Evolutionary conservation across 805 yeast species (phyloP), one percentile per base, ranked within the genome.

Genomic region (Metschnikowia chrysomelidarum): DNA sequence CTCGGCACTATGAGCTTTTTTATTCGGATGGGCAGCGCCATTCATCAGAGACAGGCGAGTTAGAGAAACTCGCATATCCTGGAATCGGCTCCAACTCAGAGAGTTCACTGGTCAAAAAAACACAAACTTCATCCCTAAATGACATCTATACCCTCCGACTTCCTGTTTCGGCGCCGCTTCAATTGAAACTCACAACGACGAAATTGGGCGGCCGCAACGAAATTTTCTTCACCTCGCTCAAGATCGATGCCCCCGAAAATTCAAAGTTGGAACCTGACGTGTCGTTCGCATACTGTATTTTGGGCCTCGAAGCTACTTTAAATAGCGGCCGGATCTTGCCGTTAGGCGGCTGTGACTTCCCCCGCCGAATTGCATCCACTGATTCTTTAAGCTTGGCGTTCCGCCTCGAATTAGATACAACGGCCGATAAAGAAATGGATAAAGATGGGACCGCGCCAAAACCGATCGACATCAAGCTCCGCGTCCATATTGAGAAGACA

Each of bases 181-280:
- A 70, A n/a, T 57, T 76, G 5, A 61, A 68, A 34, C 53, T 76
- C 12, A 60, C 71, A 28, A 69, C 75, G 19, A 63, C 75, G 6
- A 69, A 67, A 39, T 69, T 78, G 4, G 73, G 75, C 4, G 75
- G 76, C 7, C 57, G 70, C 27, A 60, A 64, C 43, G 66, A 67
- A 36, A 49, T 65, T 3, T 46, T 76, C 2, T 50, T 76, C n/a
- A 67, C 77, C 1, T 69, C 75, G 1, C 51, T 76, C 28, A 74
- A 69, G 34, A 53, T 76, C 8, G 78, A 73, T 38, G 57, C 69
- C 2, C 64, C 78, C 1, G 72, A 69, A 3, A 68, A 56, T 21
- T 53, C 74, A 11, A 44, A 41, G 24, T 8, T 29, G 41, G 44
- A 13, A 8, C 9, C 20, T 24, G 18, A 21, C 12, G 13, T 22